Percentiles rank a stretch among this genome's conserved stretches.
Evolutionary conservation across 2,329 filamentous ascomycete species (phyloP).

Genomic region (Ophiognomonia clavigignenti-juglandacearum): DNA sequence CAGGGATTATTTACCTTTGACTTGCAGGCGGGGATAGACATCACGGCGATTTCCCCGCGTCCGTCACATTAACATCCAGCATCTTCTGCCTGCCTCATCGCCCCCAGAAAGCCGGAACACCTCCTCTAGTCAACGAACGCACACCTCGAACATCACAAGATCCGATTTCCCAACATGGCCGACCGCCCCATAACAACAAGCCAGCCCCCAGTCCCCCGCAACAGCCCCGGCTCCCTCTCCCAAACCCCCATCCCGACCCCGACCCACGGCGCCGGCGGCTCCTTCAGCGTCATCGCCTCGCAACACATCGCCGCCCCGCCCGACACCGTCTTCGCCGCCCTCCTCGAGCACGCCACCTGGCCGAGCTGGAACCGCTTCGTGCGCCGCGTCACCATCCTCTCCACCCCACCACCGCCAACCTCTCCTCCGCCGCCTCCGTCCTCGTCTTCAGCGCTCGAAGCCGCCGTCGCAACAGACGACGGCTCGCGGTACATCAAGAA

Average conservation of each 20-base stretch:
- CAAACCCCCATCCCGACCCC: conserved; percentile 24
- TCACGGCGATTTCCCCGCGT: no score
- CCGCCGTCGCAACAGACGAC: conserved; percentile 1
- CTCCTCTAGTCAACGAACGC: not conserved
- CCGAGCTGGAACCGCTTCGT: conserved; percentile 32
- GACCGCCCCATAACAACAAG: conserved; percentile 9
- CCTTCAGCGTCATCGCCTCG: conserved; percentile 27
- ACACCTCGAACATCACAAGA: not conserved
- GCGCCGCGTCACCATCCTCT: conserved; percentile 23
- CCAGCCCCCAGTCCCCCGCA: conserved; percentile 13
- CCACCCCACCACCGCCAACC: conserved; percentile 17
- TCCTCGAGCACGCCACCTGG: conserved; percentile 28
- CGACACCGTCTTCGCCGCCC: conserved; percentile 27
- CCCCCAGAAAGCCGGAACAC: no score
- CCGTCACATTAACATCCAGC: no score
- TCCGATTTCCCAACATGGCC: not conserved
- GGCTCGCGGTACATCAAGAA: conserved; percentile 22
- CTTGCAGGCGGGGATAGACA: no score
- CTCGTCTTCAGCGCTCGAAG: conserved; percentile 15
- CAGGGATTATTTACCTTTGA: no score
- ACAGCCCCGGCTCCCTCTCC: conserved; percentile 15
- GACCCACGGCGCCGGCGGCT: conserved; percentile 25
- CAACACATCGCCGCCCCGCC: conserved; percentile 30
- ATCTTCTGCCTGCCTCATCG: no score
- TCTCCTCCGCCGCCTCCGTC: conserved; percentile 16